Evolutionary conservation across 169 alveolate genomes (phyloP).

Genomic region (Plasmodium vinckei): DNA sequence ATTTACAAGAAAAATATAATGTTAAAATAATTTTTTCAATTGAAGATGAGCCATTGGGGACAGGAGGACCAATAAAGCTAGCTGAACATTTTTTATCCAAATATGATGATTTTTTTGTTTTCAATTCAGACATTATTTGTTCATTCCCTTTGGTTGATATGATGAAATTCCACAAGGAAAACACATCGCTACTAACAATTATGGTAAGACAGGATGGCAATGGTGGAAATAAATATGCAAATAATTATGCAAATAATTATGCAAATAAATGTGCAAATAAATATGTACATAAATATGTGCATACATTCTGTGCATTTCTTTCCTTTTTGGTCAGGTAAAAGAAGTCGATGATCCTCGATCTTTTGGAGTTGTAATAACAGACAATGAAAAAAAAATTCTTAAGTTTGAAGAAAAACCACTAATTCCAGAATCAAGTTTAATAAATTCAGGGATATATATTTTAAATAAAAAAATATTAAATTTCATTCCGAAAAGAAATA

Average conservation of each 20-base stretch:
- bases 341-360: slow-evolving; percentile 96
- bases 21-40: slow-evolving; percentile 93
- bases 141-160: slow-evolving; percentile 95
- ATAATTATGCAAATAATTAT: background rate
- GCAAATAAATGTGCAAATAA: background rate
- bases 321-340: slow-evolving; percentile 82
- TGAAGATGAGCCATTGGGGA: slow-evolving; percentile 98
- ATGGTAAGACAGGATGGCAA: slow-evolving; percentile 64
- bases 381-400: slow-evolving; percentile 85
- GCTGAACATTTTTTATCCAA: slow-evolving; percentile 91
- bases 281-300: slow-evolving; percentile 9
- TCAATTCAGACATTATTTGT: slow-evolving; percentile 97
- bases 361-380: slow-evolving; percentile 97
- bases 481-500: slow-evolving; percentile 91
- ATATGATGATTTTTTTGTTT: slow-evolving; percentile 93
- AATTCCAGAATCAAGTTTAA: slow-evolving; percentile 61
- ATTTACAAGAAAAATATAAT: slow-evolving; percentile 87
- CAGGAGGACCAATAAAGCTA: slow-evolving; percentile 95
- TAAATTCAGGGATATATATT: slow-evolving; percentile 92
- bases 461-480: slow-evolving; percentile 90
- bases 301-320: background rate
- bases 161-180: slow-evolving; percentile 92
- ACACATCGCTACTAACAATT: slow-evolving; percentile 92
- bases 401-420: slow-evolving; percentile 96
- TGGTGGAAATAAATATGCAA: background rate